These are phyloP conservation scores for Chlorella sp. DNA, from an alignment of 139 green algal species.

Conservation along the genomic window DNA sequence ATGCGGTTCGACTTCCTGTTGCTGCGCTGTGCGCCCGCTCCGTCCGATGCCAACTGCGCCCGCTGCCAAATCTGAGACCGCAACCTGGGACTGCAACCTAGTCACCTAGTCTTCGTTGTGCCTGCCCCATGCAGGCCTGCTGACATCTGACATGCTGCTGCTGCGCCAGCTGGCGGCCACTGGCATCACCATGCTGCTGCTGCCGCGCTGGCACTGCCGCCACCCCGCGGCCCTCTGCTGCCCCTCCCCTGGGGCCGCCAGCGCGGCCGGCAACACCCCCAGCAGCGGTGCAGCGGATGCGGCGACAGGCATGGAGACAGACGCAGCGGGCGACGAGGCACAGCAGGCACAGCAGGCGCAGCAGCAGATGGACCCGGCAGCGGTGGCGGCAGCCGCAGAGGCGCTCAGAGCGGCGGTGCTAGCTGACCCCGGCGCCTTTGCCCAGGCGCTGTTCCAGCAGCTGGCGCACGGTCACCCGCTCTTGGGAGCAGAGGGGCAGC, in stretches of 20 bases:
- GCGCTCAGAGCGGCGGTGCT: background rate
- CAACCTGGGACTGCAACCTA: no score
- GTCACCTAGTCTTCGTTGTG: no score
- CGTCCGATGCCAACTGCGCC: background rate
- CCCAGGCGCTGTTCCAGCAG: conserved; percentile 29
- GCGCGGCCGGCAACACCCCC: no score
- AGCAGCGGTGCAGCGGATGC: background rate
- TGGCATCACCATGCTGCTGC: conserved; percentile 22
- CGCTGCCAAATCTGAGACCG: no score
- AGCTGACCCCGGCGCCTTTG: background rate
- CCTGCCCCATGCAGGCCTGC: conserved; percentile 15
- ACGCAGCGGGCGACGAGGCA: background rate
- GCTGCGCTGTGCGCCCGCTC: background rate
- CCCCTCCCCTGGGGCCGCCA: background rate
- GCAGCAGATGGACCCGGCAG: background rate
- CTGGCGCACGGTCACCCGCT: conserved; percentile 56
- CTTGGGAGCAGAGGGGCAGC: conserved; percentile 20
- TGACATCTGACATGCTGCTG: conserved; percentile 53
- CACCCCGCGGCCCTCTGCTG: background rate
- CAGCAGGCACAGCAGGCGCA: background rate
- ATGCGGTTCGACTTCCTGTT: background rate
- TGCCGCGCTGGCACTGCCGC: conserved; percentile 8
- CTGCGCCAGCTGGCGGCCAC: conserved; percentile 48
- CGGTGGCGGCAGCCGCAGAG: conserved; percentile 8
- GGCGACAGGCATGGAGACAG: background rate